Percentiles rank a stretch among this genome's conserved stretches.
Evolutionary conservation across 441 rosid genomes (phyloP).

Genomic region (Gossypium schwendimanii): DNA sequence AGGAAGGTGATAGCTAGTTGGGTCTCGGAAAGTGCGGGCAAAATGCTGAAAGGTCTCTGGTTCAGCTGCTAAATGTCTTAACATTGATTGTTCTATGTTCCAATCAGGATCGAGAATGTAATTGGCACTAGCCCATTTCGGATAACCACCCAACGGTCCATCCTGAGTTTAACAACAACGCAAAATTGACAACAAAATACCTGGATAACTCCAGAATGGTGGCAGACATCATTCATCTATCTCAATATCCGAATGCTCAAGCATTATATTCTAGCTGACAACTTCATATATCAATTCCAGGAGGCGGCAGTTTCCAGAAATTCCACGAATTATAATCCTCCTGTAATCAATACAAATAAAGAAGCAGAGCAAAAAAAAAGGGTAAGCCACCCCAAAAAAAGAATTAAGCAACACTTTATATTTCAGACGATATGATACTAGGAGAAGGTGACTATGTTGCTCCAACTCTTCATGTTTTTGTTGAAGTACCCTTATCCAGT

Average conservation of each 20-base stretch:
- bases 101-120: background rate
- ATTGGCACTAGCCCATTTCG: background rate
- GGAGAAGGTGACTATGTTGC: background rate
- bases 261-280: slow-evolving; percentile 6
- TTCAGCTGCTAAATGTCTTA: background rate
- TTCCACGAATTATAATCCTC: slow-evolving; percentile 94
- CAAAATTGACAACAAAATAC: slow-evolving; percentile 2
- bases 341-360: slow-evolving; percentile 31
- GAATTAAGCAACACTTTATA: background rate
- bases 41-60: background rate
- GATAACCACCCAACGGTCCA: background rate
- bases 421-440: background rate
- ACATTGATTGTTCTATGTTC: background rate
- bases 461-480: background rate
- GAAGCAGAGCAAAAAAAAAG: background rate
- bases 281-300: slow-evolving; percentile 34
- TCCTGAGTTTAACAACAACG: background rate
- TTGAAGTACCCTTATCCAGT: background rate
- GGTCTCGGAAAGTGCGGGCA: background rate
- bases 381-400: slow-evolving; percentile 7
- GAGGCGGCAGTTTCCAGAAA: slow-evolving; percentile 84
- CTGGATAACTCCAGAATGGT: slow-evolving; percentile 18
- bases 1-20: background rate
- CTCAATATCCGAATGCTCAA: background rate
- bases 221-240: slow-evolving; percentile 5